These are phyloP conservation scores for Botrytis squamosa DNA, from an alignment of 2,329 filamentous ascomycete species.

Conservation along the genomic window DNA sequence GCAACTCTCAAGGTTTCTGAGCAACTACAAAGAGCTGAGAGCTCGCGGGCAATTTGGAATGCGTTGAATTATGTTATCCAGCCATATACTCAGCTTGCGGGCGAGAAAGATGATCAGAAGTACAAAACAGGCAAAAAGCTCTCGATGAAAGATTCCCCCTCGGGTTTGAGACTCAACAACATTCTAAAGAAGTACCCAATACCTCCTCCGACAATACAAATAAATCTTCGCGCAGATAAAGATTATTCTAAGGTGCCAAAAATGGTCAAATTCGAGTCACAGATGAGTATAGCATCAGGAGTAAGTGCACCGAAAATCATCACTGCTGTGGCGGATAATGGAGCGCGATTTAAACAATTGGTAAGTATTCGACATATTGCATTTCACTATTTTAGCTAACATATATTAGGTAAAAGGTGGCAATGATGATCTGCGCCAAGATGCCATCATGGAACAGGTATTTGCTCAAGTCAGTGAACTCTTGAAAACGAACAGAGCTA, in stretches of 20 bases:
- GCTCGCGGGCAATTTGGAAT: constrained; percentile 60
- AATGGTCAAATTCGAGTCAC: constrained; percentile 69
- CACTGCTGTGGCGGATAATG: constrained; percentile 75
- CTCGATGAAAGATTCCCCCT: constrained; percentile 59
- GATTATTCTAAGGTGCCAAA: constrained; percentile 76
- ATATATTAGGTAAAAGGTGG: constrained; percentile 74
- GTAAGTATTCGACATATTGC: constrained; percentile 41
- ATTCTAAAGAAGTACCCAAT: constrained; percentile 65
- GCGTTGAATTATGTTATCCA: constrained; percentile 73
- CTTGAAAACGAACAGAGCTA: constrained; percentile 79
- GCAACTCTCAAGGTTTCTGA: constrained; percentile 69
- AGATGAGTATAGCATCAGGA: constrained; percentile 83
- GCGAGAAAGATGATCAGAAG: constrained; percentile 60
- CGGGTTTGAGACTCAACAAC: constrained; percentile 62
- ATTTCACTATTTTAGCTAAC: constrained; percentile 27
- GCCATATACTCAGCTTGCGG: constrained; percentile 61
- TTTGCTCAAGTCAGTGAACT: constrained; percentile 94
- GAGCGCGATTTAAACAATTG: constrained; percentile 79
- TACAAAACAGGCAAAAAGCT: constrained; percentile 68
- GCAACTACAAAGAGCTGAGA: constrained; percentile 53
- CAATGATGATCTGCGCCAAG: constrained; percentile 92
- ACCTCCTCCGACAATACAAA: constrained; percentile 85
- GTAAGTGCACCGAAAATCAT: constrained; percentile 94
- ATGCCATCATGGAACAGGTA: constrained; percentile 99
- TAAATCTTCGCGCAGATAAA: constrained; percentile 69